A percentile compares a stretch with the other conserved stretches of the same genome.
These are phyloP conservation scores for Racocetra persica DNA, from an alignment of 371 early-diverging fungal genomes.

Conservation along the genomic window DNA sequence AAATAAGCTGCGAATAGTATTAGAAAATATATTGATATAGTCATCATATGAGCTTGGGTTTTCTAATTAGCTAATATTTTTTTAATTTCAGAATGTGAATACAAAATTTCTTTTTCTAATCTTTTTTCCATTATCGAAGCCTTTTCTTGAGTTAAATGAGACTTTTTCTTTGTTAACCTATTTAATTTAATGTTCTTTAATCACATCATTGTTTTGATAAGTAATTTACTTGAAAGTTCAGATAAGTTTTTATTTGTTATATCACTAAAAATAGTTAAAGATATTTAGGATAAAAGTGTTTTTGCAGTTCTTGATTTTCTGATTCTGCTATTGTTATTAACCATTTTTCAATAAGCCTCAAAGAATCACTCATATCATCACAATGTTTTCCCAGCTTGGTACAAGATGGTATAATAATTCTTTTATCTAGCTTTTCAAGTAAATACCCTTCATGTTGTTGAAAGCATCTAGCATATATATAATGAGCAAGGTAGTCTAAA, in stretches of 20 bases:
- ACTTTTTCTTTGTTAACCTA: not conserved
- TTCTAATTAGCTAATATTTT: not conserved
- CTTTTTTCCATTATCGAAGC: not conserved
- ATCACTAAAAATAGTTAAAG: not conserved
- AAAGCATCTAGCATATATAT: not conserved
- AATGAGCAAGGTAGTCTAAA: not conserved
- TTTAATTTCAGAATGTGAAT: not conserved
- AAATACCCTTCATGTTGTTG: not conserved
- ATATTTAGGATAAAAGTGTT: not conserved
- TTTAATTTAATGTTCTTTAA: not conserved
- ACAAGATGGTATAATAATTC: too few species aligned
- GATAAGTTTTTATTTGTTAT: not conserved
- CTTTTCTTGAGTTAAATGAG: not conserved
- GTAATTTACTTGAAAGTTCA: not conserved
- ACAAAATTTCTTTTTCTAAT: not conserved
- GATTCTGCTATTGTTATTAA: not conserved
- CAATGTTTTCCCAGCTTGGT: not conserved
- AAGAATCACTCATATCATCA: not conserved
- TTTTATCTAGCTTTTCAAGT: not conserved
- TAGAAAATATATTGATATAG: not conserved
- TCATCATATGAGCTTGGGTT: not conserved
- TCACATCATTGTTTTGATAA: not conserved
- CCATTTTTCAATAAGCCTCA: not conserved
- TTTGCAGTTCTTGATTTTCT: not conserved
- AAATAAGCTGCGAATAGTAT: not conserved